Evolutionary conservation across 2,329 filamentous ascomycete species (phyloP), one percentile per base, ranked within the genome.

Genomic region (Coniella vitis): DNA sequence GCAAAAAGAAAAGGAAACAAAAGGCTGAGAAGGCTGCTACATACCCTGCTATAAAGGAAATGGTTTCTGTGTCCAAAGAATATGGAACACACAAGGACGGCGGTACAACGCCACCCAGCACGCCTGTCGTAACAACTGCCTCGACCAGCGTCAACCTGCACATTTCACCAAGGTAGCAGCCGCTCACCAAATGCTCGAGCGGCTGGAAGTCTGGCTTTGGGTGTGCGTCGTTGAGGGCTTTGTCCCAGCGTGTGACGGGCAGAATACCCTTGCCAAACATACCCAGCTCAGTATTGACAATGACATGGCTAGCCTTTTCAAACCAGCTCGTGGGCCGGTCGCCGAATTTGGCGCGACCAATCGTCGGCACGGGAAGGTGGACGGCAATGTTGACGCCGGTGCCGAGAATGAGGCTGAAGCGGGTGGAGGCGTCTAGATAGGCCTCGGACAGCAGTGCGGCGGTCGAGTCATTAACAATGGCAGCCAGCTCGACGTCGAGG

Each of bases 321-420:
- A 79, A 78, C 80, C 81, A 84, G 29, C 63, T 63, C 5, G 65
- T 60, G 0, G 79, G 76, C 8, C 79, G 72, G 21, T 64, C 58
- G 37, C 79, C 79, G 51, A 80, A 83, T 60, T 84, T 84, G 40
- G 65, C 51, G 38, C 66, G 68, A 22, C 74, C 71, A 47, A 86
- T 71, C 14, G 76, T 70, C 3, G 69, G 66, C 3, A 83, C 72
- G 4, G 82, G 81, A 21, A 85, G 70, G 59, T 84, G 79, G 21
- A 76, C 79, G 40, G 81, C 79, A 40, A 83, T 76, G 63, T 86
- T 86, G 51, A 81, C 72, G 25, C 83, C 83, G 0, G 83, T 86
- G 16, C 83, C 83, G 21, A 84, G 70, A 47, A 86, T 84, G 37
- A 86, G 71, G 32, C 77, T 77, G 58, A 84, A 81, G 17, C 79